Conservation (phyloP, 2,329 filamentous ascomycete genomes). For the Chaetomium globosum region DNA sequence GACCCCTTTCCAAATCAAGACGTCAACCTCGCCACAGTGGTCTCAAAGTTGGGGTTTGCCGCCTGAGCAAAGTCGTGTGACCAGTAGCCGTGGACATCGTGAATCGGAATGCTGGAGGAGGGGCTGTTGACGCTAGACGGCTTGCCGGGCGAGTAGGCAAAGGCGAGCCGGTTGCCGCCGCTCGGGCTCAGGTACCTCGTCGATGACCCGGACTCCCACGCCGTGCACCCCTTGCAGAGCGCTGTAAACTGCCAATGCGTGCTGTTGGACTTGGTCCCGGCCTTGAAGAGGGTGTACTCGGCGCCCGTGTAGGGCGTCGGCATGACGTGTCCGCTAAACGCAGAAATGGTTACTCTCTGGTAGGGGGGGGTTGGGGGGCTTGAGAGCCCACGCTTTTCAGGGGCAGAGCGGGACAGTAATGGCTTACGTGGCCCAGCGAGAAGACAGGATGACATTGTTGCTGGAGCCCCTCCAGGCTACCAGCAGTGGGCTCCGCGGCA, state of each 20-base stretch:
- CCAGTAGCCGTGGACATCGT: constrained; percentile 40
- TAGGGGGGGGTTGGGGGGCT: neutral
- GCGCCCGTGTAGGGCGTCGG: constrained; percentile 41
- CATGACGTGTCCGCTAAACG: constrained; percentile 40
- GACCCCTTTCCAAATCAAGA: neutral
- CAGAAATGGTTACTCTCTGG: neutral
- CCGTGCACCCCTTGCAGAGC: constrained; percentile 41
- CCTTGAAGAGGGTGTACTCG: constrained; percentile 41
- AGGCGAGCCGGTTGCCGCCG: constrained; percentile 39
- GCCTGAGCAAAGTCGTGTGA: constrained; percentile 37
- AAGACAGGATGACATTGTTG: constrained; percentile 46
- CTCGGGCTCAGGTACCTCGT: constrained; percentile 36
- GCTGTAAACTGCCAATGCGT: constrained; percentile 49
- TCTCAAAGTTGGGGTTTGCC: constrained; percentile 34
- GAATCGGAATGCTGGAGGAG: constrained; percentile 33
- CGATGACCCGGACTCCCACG: constrained; percentile 24
- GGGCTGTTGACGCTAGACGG: constrained; percentile 33
- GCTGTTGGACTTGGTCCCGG: constrained; percentile 45
- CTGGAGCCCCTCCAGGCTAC: constrained; percentile 47
- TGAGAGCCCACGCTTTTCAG: too few relatives aligned
- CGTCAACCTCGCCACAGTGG: constrained; percentile 19
- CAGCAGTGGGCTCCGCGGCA: constrained; percentile 51
- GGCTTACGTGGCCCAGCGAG: constrained; percentile 50
- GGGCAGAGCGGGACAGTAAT: neutral
- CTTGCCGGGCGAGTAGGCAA: constrained; percentile 35